Conservation (phyloP, 768 basidiomycete species). For the Tephrocybe sp. region DNA sequence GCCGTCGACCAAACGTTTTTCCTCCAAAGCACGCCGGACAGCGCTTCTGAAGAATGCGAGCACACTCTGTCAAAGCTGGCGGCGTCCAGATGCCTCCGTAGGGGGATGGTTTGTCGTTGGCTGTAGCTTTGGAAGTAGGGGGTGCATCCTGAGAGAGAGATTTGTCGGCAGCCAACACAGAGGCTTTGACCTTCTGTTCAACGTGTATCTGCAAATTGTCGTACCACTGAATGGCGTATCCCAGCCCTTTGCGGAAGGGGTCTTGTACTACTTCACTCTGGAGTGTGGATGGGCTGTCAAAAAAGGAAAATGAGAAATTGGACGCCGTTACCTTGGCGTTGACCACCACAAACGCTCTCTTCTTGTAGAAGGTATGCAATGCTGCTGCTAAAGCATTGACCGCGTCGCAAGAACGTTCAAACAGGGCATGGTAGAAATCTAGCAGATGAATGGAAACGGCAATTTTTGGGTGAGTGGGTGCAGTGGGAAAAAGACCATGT, state of each 20-base stretch:
- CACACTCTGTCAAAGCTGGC: conserved; percentile 9
- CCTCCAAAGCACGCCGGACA: conserved; percentile 37
- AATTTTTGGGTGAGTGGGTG: conserved; percentile 22
- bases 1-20: no score
- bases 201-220: background rate
- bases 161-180: background rate
- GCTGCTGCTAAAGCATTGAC: conserved; percentile 27
- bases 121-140: background rate
- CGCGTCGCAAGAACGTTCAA: conserved; percentile 36
- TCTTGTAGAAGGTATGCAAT: conserved; percentile 26
- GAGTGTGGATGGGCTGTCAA: background rate
- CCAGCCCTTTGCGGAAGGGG: background rate
- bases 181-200: background rate
- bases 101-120: background rate
- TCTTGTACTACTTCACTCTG: background rate
- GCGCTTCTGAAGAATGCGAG: conserved; percentile 23
- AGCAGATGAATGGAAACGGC: conserved; percentile 28
- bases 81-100: background rate
- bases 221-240: conserved; percentile 1
- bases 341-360: background rate
- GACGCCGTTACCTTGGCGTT: conserved; percentile 19
- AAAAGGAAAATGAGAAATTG: background rate
- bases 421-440: no score
- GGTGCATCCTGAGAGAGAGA: no score
- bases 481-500: conserved; percentile 33